Percentiles rank a stretch among this genome's conserved stretches.
Conservation (phyloP, 2,329 filamentous ascomycete genomes). For the Alternaria rosae region DNA sequence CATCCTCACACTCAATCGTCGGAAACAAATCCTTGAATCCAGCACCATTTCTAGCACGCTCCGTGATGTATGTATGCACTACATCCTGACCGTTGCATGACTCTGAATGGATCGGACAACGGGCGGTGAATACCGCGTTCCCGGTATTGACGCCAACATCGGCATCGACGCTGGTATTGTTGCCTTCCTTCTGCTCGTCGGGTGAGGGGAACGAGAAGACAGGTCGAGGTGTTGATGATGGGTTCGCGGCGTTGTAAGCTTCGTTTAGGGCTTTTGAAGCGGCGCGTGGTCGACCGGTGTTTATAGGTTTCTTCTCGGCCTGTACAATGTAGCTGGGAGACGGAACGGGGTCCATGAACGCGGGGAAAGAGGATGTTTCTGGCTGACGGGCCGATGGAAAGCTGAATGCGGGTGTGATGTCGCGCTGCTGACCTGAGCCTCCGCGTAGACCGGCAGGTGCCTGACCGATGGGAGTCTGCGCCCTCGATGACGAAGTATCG, state of each 20-base stretch:
- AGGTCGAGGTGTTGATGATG: background rate
- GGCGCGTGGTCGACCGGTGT: slow-evolving; percentile 21
- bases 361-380: background rate
- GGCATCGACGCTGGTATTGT: background rate
- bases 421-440: background rate
- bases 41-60: background rate
- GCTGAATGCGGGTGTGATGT: background rate
- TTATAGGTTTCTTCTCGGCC: background rate
- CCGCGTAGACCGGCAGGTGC: background rate
- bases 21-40: slow-evolving; percentile 33
- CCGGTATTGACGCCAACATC: background rate
- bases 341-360: background rate
- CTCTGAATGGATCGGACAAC: slow-evolving; percentile 29
- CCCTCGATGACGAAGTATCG: background rate
- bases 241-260: slow-evolving; percentile 22
- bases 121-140: background rate
- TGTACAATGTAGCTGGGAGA: background rate
- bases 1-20: slow-evolving; percentile 12
- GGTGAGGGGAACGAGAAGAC: background rate
- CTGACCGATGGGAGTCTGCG: background rate
- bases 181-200: background rate
- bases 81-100: slow-evolving; percentile 28
- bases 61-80: slow-evolving; percentile 16
- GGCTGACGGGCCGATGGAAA: background rate
- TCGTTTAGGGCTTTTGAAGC: slow-evolving; percentile 29